Evolutionary conservation across 257 asterid species (phyloP), one percentile per base, ranked within the genome.

Genomic region (Solanum tacnaense): DNA sequence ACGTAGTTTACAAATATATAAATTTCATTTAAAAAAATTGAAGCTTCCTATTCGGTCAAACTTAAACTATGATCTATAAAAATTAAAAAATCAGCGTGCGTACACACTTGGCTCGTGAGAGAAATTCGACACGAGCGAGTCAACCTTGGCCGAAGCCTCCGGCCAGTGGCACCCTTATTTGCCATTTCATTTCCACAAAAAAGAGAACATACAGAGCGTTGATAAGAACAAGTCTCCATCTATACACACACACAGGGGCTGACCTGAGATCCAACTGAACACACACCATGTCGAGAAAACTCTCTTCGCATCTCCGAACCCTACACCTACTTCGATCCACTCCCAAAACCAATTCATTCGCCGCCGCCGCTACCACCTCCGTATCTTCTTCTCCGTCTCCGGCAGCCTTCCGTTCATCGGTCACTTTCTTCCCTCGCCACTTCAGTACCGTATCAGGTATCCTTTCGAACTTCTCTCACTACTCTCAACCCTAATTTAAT

Each of bases 231-330:
- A 13, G 84, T 71, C 56, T 83, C 29, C 7, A 34, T 56, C 78
- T 35, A 8, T 4, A 41, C 11, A 9, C 41, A 8, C 39, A 29
- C 31, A 36, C 3, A 60, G 85, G 92, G 88, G 94, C 92, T 88
- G 92, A 94, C 94, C 98, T 91, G 93, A 92, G 94, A 74, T 74
- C 82, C 82, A 94, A 87, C 93, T 89, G n/a, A 89, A 49, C 56
- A 52, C 88, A 29, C 91, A 10, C 71, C 90, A 97, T 96, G 99
- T 96, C 93, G 92, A 94, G 98, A 92, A 92, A 98, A 84, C 93
- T 94, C 89, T 92, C 93, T 36, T 84, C 91, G 87, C 95, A 92
- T 36, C 94, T 94, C 60, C 95, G 92, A 67, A 72, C 91, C 88
- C 85, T 92, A 76, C 86, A 90, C 52, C 91, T 91, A 60, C 41